Percentiles rank a stretch among this genome's conserved stretches.
phyloP scores from a whole-genome alignment of 352 stramenopile genomes.

The Globisporangium cystogenes region DNA sequence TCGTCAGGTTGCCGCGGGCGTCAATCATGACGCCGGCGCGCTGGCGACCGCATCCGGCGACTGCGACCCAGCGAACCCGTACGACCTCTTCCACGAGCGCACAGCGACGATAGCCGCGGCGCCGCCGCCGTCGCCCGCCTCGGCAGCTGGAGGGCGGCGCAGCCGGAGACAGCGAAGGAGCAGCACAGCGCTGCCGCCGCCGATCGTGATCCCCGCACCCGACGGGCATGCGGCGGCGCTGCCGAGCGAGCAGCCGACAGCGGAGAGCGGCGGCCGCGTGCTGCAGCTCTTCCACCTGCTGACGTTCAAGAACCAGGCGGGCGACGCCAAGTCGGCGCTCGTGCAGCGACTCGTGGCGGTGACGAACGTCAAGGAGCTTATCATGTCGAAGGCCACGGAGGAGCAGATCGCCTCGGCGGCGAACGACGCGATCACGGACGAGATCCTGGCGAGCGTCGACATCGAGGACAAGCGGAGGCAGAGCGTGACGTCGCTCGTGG shows the following conservation, averaged over 20 bases:
- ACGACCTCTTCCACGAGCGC: constrained; percentile 38
- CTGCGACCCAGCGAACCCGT: constrained; percentile 2
- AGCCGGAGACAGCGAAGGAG: constrained; percentile 2
- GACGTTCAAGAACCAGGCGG: constrained; percentile 53
- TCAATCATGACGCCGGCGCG: constrained; percentile 13
- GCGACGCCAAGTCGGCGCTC: constrained; percentile 42
- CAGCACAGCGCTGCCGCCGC: constrained; percentile 1
- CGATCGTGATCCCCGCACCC: constrained; percentile 4
- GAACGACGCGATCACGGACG: constrained; percentile 69
- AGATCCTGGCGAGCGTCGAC: constrained; percentile 63
- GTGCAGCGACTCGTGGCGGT: constrained; percentile 49
- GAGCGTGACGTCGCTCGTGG: constrained; percentile 15
- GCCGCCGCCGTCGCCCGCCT: background rate
- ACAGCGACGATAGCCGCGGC: background rate
- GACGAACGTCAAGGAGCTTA: constrained; percentile 49
- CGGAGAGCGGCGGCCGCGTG: constrained; percentile 25
- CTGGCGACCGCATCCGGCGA: constrained; percentile 8
- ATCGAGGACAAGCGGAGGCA: constrained; percentile 41
- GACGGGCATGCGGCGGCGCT: background rate
- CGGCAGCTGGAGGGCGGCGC: background rate
- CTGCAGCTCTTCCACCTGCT: constrained; percentile 56
- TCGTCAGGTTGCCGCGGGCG: constrained; percentile 7
- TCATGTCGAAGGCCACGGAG: constrained; percentile 58
- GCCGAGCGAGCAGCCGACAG: background rate
- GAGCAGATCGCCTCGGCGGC: constrained; percentile 65